phyloP scores from a whole-genome alignment of 495 filamentous ascomycete genomes.

The Sabuloglossum arenarium region DNA sequence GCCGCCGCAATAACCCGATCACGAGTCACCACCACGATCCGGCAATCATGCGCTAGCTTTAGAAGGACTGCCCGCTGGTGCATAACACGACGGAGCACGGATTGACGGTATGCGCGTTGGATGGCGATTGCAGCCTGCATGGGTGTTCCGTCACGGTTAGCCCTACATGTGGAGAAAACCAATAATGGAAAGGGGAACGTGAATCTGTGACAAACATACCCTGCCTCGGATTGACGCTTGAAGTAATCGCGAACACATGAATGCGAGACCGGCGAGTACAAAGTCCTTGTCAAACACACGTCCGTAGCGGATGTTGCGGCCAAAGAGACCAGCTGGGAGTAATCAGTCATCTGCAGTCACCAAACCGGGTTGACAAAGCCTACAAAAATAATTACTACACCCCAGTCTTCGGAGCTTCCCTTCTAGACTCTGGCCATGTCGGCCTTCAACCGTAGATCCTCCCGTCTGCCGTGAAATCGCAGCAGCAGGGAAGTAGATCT shows the following conservation, averaged over 20 bases:
- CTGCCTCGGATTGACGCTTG: constrained; percentile 20
- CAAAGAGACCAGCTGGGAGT: constrained; percentile 15
- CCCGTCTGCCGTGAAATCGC: neutral
- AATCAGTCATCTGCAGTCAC: neutral
- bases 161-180: neutral
- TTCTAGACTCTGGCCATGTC: constrained; percentile 4
- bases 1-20: constrained; percentile 14
- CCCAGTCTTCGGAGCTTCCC: constrained; percentile 16
- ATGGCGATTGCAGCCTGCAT: constrained; percentile 32
- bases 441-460: neutral
- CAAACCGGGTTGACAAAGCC: constrained; percentile 5
- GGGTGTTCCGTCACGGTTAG: neutral
- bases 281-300: constrained; percentile 26
- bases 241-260: constrained; percentile 41
- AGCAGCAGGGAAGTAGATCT: constrained; percentile 15
- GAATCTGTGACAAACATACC: neutral
- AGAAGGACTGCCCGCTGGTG: constrained; percentile 10
- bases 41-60: constrained; percentile 16
- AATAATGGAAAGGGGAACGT: neutral
- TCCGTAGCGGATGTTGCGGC: constrained; percentile 11
- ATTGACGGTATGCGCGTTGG: constrained; percentile 20
- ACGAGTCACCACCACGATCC: constrained; percentile 13
- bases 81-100: constrained; percentile 4
- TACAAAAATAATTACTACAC: constrained; percentile 24
- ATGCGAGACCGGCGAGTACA: constrained; percentile 33